Evolutionary conservation across 768 basidiomycete species (phyloP).

Genomic region (Xerocomellus chrysenteron): DNA sequence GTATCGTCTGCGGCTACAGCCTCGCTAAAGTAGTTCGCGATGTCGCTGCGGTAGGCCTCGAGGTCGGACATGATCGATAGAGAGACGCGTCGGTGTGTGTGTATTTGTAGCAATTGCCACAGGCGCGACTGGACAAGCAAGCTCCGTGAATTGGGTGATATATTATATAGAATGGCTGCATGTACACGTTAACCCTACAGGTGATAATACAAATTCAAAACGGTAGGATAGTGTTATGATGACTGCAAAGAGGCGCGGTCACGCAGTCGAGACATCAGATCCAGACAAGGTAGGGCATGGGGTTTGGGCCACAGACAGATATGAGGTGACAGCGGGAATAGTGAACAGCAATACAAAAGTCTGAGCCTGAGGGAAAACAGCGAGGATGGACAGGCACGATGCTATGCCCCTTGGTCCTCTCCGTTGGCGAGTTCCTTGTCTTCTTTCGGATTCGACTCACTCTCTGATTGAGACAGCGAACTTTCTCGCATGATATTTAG

Average conservation of each 20-base stretch:
- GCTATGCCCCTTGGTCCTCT: slow-evolving; percentile 18
- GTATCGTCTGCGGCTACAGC: slow-evolving; percentile 40
- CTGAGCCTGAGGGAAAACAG: slow-evolving; percentile 3
- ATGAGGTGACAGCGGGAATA: slow-evolving; percentile 23
- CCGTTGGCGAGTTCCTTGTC: slow-evolving; percentile 8
- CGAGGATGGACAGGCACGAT: slow-evolving; percentile 1
- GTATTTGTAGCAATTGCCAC: slow-evolving; percentile 9
- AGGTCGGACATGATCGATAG: slow-evolving; percentile 20
- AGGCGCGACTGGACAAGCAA: slow-evolving; percentile 9
- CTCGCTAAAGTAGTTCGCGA: slow-evolving; percentile 27
- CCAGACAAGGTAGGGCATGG: slow-evolving; percentile 14
- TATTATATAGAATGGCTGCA: slow-evolving; percentile 18
- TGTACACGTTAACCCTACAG: slow-evolving; percentile 24
- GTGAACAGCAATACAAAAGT: slow-evolving; percentile 10
- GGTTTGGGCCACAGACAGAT: slow-evolving; percentile 20
- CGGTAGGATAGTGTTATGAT: slow-evolving; percentile 22
- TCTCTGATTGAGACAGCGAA: slow-evolving; percentile 34
- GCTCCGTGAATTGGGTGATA: slow-evolving; percentile 4
- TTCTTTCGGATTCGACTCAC: slow-evolving; percentile 19
- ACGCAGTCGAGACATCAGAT: slow-evolving; percentile 18
- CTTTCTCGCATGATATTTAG: slow-evolving; percentile 67
- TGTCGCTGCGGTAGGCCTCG: slow-evolving; percentile 18
- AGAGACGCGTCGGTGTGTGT: neutral
- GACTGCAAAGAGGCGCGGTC: slow-evolving; percentile 11
- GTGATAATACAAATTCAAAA: slow-evolving; percentile 31